Conservation (phyloP, 2,329 filamentous ascomycete genomes). For the Penicillium sp. region DNA sequence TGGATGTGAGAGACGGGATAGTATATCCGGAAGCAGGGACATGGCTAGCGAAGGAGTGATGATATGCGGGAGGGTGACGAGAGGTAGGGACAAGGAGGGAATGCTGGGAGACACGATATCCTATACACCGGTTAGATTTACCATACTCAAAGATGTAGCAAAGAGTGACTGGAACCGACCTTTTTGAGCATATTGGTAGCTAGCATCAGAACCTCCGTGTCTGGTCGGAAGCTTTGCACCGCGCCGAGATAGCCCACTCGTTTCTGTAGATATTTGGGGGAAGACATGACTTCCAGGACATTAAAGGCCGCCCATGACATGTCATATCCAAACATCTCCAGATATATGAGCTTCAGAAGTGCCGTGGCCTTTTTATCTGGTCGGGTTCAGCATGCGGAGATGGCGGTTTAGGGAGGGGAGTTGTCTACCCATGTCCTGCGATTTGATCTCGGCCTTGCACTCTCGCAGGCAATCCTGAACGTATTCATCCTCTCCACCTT, state of each 20-base stretch:
- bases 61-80: slow-evolving; percentile 86
- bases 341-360: slow-evolving; percentile 88
- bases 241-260: slow-evolving; percentile 90
- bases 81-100: slow-evolving; percentile 76
- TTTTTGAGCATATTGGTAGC: slow-evolving; percentile 97
- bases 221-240: slow-evolving; percentile 89
- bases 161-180: slow-evolving; percentile 40
- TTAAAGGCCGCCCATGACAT: slow-evolving; percentile 99
- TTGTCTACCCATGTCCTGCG: slow-evolving; percentile 79
- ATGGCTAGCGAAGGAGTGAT: slow-evolving; percentile 89
- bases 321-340: slow-evolving; percentile 98
- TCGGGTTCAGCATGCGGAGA: slow-evolving; percentile 6
- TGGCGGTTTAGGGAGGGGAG: neutral
- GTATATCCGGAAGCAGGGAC: slow-evolving; percentile 77
- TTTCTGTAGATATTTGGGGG: slow-evolving; percentile 89
- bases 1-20: slow-evolving; percentile 82
- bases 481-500: slow-evolving; percentile 90
- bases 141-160: neutral
- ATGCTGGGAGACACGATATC: slow-evolving; percentile 62
- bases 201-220: slow-evolving; percentile 96
- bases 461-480: slow-evolving; percentile 90
- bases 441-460: slow-evolving; percentile 87
- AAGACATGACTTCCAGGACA: slow-evolving; percentile 98
- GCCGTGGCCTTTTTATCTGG: slow-evolving; percentile 92
- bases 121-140: slow-evolving; percentile 24